Base-by-base conservation (phyloP, 768 basidiomycete genomes). In the Rickenella mellea region DNA sequence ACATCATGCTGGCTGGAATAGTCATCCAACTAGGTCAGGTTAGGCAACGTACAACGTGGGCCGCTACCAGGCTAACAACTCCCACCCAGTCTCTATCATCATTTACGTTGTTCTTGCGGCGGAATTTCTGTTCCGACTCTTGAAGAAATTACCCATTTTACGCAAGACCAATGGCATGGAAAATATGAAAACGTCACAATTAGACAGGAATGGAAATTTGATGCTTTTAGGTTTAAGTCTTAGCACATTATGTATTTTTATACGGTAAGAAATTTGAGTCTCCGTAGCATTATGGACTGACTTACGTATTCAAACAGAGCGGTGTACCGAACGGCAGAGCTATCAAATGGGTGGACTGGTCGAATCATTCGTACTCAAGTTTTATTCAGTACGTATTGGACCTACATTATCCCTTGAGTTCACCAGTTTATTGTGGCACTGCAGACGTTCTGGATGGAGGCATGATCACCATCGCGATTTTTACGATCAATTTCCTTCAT, bases 201-300 rank as follows among this genome's bases (percentile, higher is more conserved):
- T 56, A 27, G 55, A 54, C 39, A 45, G 39, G 10, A 49, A 53
- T 6, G 47, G 50, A 25, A 56, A 54, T 48, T 27, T 53, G 22
- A 54, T 60, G 46, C 43, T 60, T 21, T n/a, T 42, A 7, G 55
- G 54, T 4, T 48, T 58, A 4, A 37, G 38, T 21, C 37, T 58
- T 39, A 55, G 54, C 43, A 58, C 54, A 15, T 27, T 50, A 9
- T 39, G 48, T 25, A 46, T 58, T 26, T 58, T 55, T 47, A 51
- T 60, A 27, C 59, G 59, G 58, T 59, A 43, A 6, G 55, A 41
- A 64, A 69, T 57, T 77, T 48, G 62, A 43, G 2, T 3, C 9
- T 20, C 7, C 12, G 10, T 7, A 10, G 7, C 26, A 14, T 2
- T 8, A 24, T 4, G 17, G 4, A 2, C 9, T 9, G 11, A 9